A percentile compares a stretch with the other conserved stretches of the same genome.
Conservation (phyloP, 768 basidiomycete species). For the Tylopilus sp. region DNA sequence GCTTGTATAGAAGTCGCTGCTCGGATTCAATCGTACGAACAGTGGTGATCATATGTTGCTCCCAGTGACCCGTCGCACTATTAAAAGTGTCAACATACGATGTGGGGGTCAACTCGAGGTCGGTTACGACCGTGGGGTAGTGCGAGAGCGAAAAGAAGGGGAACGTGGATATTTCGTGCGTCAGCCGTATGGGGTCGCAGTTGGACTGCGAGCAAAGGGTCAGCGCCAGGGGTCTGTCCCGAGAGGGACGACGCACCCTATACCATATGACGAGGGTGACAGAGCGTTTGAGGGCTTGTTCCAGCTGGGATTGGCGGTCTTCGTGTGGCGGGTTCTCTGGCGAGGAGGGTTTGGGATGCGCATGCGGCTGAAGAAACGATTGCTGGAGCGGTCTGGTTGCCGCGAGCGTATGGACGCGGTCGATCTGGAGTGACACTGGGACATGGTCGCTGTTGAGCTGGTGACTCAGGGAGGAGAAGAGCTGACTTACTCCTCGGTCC, state of each 20-base stretch:
- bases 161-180: conserved; percentile 57
- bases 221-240: background rate
- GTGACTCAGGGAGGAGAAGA: background rate
- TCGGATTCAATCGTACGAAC: conserved; percentile 58
- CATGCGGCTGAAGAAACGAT: conserved; percentile 12
- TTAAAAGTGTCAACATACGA: conserved; percentile 65
- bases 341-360: conserved; percentile 10
- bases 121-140: conserved; percentile 47
- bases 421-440: conserved; percentile 25
- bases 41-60: conserved; percentile 58
- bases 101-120: conserved; percentile 47
- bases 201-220: conserved; percentile 36
- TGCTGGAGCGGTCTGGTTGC: conserved; percentile 14
- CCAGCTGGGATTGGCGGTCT: conserved; percentile 31
- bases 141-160: conserved; percentile 60
- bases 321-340: conserved; percentile 12
- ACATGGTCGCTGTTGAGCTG: conserved; percentile 4
- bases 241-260: conserved; percentile 39
- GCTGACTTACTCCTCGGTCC: conserved; percentile 9
- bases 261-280: conserved; percentile 71
- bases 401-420: conserved; percentile 23
- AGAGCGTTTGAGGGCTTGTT: conserved; percentile 45
- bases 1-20: conserved; percentile 60
- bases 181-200: conserved; percentile 54
- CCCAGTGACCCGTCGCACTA: conserved; percentile 55